Evolutionary conservation across 2,329 filamentous ascomycete genomes (phyloP).

Genomic region (Hypomyces perniciosus): DNA sequence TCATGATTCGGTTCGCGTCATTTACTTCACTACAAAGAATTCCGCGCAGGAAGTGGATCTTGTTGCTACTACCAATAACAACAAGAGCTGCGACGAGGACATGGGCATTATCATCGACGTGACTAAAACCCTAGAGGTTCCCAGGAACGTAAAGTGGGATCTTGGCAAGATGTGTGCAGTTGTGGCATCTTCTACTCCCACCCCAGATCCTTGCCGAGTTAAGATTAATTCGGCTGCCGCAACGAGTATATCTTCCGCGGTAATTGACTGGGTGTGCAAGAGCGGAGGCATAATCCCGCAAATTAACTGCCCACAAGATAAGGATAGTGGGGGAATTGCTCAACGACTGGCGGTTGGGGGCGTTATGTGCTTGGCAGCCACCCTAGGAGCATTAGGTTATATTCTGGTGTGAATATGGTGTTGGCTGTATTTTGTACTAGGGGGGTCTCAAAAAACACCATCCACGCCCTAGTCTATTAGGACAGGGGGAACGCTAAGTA

Average conservation of each 20-base stretch:
- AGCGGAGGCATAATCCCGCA: no score
- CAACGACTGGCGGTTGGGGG: no score
- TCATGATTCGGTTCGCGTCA: no score
- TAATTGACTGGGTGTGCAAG: no score
- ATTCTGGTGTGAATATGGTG: no score
- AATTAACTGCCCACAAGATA: no score
- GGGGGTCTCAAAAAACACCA: neutral
- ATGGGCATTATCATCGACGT: no score
- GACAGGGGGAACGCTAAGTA: neutral
- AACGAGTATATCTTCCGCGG: constrained; percentile 2
- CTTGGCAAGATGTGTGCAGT: neutral
- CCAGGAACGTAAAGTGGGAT: neutral
- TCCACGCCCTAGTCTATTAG: neutral
- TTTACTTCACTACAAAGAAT: constrained; percentile 2
- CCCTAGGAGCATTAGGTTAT: no score
- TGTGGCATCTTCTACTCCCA: neutral
- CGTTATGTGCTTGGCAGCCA: no score
- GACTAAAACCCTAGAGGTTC: neutral
- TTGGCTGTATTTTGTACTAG: no score
- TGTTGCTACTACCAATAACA: neutral
- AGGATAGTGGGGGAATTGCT: no score
- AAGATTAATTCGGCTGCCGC: neutral
- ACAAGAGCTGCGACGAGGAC: neutral
- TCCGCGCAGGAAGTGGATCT: neutral
- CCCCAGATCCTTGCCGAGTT: neutral